Conservation (phyloP, 495 filamentous ascomycete species). For the Penicillium waksmanii region DNA sequence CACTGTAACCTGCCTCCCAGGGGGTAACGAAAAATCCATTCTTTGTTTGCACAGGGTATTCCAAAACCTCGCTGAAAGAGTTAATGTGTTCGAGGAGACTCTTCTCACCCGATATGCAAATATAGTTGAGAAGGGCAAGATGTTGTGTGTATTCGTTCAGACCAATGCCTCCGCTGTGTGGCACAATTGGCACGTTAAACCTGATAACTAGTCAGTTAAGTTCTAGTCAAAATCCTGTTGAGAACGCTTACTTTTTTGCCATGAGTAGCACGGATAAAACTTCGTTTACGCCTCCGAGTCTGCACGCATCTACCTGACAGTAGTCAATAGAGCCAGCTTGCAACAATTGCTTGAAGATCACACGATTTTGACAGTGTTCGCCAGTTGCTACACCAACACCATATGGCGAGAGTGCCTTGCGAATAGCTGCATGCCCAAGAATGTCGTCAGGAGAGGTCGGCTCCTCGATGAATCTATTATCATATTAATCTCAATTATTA, state of each 20-base stretch:
- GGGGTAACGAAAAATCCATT: conserved; percentile 78
- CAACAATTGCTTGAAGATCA: conserved; percentile 80
- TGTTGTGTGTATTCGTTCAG: conserved; percentile 82
- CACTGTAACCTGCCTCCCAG: conserved; percentile 63
- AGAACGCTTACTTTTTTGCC: conserved; percentile 60
- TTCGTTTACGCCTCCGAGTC: conserved; percentile 79
- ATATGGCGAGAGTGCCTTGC: conserved; percentile 65
- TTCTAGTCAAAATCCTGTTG: background rate
- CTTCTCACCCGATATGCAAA: conserved; percentile 68
- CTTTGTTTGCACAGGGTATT: conserved; percentile 68
- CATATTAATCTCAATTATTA: background rate
- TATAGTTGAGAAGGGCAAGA: conserved; percentile 78
- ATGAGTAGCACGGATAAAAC: conserved; percentile 76
- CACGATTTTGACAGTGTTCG: conserved; percentile 82
- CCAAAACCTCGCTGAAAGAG: conserved; percentile 78
- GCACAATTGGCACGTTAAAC: conserved; percentile 70
- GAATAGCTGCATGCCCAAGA: conserved; percentile 71
- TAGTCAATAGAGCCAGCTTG: conserved; percentile 69
- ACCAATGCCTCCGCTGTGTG: conserved; percentile 75
- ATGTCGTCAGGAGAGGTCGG: conserved; percentile 80
- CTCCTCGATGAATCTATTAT: conserved; percentile 77
- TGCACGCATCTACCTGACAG: conserved; percentile 79
- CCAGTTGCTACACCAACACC: conserved; percentile 76
- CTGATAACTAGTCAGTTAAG: background rate
- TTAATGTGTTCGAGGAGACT: conserved; percentile 80